Evolutionary conservation across 164 flowering plant genomes (phyloP), one percentile per base, ranked within the genome.

Genomic region (Stephania yunnanensis): DNA sequence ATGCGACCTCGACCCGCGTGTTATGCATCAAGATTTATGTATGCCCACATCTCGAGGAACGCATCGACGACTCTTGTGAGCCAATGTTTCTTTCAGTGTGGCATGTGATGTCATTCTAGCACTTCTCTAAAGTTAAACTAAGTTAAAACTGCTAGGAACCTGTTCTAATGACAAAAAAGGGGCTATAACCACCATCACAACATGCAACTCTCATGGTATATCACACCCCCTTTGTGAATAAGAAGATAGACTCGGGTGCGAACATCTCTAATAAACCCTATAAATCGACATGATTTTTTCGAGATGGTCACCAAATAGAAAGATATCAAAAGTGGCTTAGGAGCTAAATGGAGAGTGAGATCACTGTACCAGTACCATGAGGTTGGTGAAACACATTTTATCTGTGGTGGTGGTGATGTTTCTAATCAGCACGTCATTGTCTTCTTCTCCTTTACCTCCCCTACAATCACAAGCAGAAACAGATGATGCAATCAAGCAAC

Each of bases 361-460:
- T 50, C 29, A 19, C 20, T 19, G 29, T 73, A 46, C 48, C 6
- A 15, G 67, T 55, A 75, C 53, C 29, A 55, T 61, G 63, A 80
- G 75, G 72, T 72, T 74, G 74, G 81, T 73, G 29, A 25, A 29
- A 48, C 78, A 75, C 71, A 68, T 75, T 5, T 19, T 75, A 10
- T 52, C 74, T 55, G 10, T 78, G 80, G 74, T 74, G 9, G 25
- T 78, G 63, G 5, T 80, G 22, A 36, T 74, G 50, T 46, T 78
- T 6, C 20, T 75, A 52, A 55, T 71, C 22, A 66, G 36, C 66
- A 10, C 70, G 22, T 68, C 73, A 20, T 46, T 74, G 5, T 29
- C 82, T 30, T 36, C 65, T 73, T 58, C 75, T 15, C n/a, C 80
- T 30, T n/a, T 74, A 73, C 12, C 31, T 7, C 67, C 29, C 7